Percentiles rank a stretch among this genome's conserved stretches.
These are phyloP conservation scores for Tulasnella sp. DNA, from an alignment of 768 basidiomycete genomes.

Conservation along the genomic window DNA sequence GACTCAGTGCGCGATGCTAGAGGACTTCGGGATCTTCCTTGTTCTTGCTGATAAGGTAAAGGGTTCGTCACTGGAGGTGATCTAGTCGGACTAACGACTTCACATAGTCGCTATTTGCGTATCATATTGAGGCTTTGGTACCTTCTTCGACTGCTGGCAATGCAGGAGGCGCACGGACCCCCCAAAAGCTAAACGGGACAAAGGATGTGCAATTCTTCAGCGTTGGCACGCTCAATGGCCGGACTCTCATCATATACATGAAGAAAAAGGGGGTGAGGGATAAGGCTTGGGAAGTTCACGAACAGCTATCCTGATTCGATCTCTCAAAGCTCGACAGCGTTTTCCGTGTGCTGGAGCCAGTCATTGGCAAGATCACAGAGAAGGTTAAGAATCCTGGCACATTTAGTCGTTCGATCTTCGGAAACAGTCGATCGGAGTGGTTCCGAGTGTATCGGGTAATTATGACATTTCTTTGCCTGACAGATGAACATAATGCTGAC, in stretches of 20 bases:
- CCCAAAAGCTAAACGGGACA: constrained; percentile 81
- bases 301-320: background rate
- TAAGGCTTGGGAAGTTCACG: background rate
- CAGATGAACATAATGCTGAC: background rate
- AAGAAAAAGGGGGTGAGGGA: constrained; percentile 72
- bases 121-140: constrained; percentile 92
- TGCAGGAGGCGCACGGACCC: constrained; percentile 58
- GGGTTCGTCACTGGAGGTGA: too few relatives aligned
- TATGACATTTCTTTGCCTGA: background rate
- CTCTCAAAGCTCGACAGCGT: constrained; percentile 61
- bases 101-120: constrained; percentile 70
- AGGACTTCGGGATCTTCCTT: constrained; percentile 93
- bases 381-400: constrained; percentile 57
- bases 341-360: constrained; percentile 95
- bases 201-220: constrained; percentile 95
- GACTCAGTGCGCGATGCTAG: constrained; percentile 89
- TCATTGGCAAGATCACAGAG: constrained; percentile 80
- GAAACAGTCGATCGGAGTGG: constrained; percentile 83
- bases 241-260: constrained; percentile 90
- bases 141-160: constrained; percentile 62
- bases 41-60: constrained; percentile 83
- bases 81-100: background rate
- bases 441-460: constrained; percentile 76
- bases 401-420: constrained; percentile 60
- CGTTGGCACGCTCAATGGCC: constrained; percentile 73